phyloP scores from a whole-genome alignment of 2,329 filamentous ascomycete genomes.

The Curvularia hawaiiensis region DNA sequence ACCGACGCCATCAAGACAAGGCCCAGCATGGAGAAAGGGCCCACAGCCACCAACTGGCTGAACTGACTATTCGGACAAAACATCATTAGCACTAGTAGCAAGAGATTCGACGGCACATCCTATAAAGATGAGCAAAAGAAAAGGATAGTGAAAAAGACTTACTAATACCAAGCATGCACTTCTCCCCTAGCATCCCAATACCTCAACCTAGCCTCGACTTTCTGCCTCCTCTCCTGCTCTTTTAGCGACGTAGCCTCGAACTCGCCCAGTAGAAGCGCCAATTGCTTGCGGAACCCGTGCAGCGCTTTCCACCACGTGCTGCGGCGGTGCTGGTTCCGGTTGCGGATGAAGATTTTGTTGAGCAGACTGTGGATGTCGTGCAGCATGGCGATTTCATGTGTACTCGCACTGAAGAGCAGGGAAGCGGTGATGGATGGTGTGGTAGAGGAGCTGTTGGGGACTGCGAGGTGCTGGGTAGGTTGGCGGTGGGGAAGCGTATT shows the following conservation, averaged over 20 bases:
- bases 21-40: slow-evolving; percentile 53
- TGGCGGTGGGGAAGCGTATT: slow-evolving; percentile 4
- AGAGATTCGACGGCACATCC: not conserved
- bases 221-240: slow-evolving; percentile 20
- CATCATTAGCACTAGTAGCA: slow-evolving; percentile 4
- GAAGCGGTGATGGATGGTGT: slow-evolving; percentile 27
- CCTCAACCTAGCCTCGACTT: slow-evolving; percentile 38
- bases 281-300: slow-evolving; percentile 70
- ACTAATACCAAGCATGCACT: slow-evolving; percentile 47
- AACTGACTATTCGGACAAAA: slow-evolving; percentile 41
- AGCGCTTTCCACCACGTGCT: slow-evolving; percentile 83
- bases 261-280: slow-evolving; percentile 58
- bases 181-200: slow-evolving; percentile 47
- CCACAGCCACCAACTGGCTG: slow-evolving; percentile 52
- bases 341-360: slow-evolving; percentile 76
- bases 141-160: slow-evolving; percentile 16
- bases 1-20: slow-evolving; percentile 51
- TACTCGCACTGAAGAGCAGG: slow-evolving; percentile 24
- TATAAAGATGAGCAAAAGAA: not conserved
- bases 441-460: slow-evolving; percentile 1
- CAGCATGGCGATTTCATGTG: slow-evolving; percentile 40
- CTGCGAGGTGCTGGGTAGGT: not conserved
- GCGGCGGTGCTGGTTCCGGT: slow-evolving; percentile 87
- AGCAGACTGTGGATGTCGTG: slow-evolving; percentile 61
- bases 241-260: slow-evolving; percentile 23